phyloP scores from a whole-genome alignment of 345 rosid species.

The Salix koriyanagi region DNA sequence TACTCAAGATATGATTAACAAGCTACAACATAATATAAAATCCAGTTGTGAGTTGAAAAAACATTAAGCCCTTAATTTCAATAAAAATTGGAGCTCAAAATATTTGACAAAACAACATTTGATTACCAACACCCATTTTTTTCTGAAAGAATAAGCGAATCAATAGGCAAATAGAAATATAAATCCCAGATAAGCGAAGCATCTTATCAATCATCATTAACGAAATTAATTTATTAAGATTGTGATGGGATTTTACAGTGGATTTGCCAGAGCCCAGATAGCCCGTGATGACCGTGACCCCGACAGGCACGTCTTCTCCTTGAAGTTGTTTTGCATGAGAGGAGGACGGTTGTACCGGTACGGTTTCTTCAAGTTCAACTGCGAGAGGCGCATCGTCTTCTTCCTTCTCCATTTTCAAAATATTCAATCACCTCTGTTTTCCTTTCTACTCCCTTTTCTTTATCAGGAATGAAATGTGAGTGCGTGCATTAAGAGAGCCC shows the following conservation, averaged over 20 bases:
- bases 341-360: not conserved
- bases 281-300: conserved; percentile 85
- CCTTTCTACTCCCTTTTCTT: not conserved
- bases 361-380: conserved; percentile 33
- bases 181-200: not conserved
- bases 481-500: too few relatives aligned
- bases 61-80: not conserved
- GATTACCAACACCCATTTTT: not conserved
- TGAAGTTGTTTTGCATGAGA: not conserved
- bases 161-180: not conserved
- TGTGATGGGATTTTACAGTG: conserved; percentile 45
- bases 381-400: conserved; percentile 74
- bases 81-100: not conserved
- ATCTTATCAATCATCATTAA: not conserved
- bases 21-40: conserved; percentile 38
- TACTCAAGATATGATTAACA: conserved; percentile 68
- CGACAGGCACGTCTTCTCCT: conserved; percentile 42
- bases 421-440: not conserved
- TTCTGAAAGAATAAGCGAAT: not conserved
- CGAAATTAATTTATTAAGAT: not conserved
- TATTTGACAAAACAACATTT: not conserved
- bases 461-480: not conserved
- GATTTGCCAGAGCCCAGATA: conserved; percentile 96
- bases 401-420: conserved; percentile 47
- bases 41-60: not conserved